These are phyloP conservation scores for Solanum chacoense DNA, from an alignment of 305 asterid species.

Conservation along the genomic window DNA sequence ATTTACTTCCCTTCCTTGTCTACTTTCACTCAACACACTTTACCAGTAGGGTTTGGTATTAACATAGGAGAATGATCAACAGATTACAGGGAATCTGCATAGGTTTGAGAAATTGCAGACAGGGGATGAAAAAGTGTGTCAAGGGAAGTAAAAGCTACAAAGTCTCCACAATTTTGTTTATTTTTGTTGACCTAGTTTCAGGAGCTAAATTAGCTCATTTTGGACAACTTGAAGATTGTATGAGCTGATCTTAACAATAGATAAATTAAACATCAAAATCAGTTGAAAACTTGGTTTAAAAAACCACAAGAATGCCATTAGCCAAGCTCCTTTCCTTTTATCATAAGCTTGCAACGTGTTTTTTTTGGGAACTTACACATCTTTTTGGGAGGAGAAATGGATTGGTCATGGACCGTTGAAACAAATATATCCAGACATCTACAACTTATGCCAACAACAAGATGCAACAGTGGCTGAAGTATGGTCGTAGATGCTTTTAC, in stretches of 20 bases:
- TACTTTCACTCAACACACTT: not conserved
- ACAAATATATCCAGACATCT: not conserved
- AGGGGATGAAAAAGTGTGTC: not conserved
- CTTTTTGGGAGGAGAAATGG: not conserved
- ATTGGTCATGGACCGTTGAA: not conserved
- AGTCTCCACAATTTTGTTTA: not conserved
- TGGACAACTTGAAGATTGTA: not conserved
- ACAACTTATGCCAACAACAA: not conserved
- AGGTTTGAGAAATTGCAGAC: not conserved
- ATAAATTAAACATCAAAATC: not conserved
- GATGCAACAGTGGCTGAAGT: not conserved
- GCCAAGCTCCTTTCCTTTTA: not conserved
- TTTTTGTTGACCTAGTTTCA: not conserved
- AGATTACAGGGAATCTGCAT: not conserved
- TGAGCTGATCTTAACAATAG: not conserved
- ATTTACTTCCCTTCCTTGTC: not conserved
- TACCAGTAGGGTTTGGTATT: not conserved
- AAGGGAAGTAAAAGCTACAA: not conserved
- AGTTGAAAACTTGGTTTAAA: not conserved
- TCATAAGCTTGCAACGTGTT: not conserved
- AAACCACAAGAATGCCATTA: not conserved
- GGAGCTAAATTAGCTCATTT: not conserved
- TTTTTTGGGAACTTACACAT: not conserved
- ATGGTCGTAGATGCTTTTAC: not conserved
- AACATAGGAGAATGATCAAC: not conserved